Percentiles rank a stretch among this genome's conserved stretches.
Conservation (phyloP, 1,284 basidiomycete species). For the Anthracocystis setariae region DNA sequence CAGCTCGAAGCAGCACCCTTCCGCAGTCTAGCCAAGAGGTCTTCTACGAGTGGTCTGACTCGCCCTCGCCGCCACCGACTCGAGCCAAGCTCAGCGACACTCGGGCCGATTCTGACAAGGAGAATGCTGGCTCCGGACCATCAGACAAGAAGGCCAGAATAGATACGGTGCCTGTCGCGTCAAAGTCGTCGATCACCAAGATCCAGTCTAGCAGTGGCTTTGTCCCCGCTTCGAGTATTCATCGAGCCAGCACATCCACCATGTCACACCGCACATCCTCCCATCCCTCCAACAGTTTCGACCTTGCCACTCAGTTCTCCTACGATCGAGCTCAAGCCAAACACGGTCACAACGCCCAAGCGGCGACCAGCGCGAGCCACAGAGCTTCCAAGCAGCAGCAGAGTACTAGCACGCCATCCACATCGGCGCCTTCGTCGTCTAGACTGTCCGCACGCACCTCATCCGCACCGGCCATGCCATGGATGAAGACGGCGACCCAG, state of each 20-base stretch:
- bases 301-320: conserved; percentile 27
- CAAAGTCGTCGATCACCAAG: neutral
- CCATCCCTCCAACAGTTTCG: conserved; percentile 16
- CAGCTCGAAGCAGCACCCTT: neutral
- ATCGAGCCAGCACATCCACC: conserved; percentile 4
- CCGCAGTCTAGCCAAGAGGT: conserved; percentile 32
- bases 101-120: conserved; percentile 32
- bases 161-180: neutral
- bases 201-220: conserved; percentile 12
- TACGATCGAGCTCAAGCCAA: conserved; percentile 20
- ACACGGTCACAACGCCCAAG: neutral
- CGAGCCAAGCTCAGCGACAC: neutral
- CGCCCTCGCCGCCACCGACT: conserved; percentile 34
- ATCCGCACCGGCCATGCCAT: conserved; percentile 28
- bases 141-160: conserved; percentile 22
- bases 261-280: conserved; percentile 2
- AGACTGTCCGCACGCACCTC: conserved; percentile 15
- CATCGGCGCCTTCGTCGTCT: neutral
- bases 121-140: conserved; percentile 17
- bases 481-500: conserved; percentile 44
- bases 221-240: conserved; percentile 16
- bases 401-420: neutral
- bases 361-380: neutral
- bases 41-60: conserved; percentile 45
- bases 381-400: conserved; percentile 2